Evolutionary conservation across 192 early-diverging fungal species (phyloP), one percentile per base, ranked within the genome.

Genomic region (Chytriomyces hyalinus): DNA sequence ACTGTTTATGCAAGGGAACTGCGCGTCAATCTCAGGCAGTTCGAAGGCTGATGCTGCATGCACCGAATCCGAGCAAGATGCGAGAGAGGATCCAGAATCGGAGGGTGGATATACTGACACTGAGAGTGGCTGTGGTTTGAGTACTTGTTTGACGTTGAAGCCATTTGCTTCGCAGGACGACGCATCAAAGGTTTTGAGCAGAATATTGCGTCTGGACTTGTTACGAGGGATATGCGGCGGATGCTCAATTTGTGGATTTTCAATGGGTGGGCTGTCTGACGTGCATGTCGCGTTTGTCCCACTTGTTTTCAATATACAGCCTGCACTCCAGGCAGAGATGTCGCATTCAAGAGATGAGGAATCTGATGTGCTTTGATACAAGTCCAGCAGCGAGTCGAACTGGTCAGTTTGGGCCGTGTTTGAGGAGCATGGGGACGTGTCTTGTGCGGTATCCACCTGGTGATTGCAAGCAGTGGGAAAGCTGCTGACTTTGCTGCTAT

Each of bases 121-220:
- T 28, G n/a, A 26, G 2, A 28, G 44, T 43, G n/a, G 65, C 36
- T 36, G 36, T 36, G 43, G 17, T 36, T 11, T 15, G 15, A 22
- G 48, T 28, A 67, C 10, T 67, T 7, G 8, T 9, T 46, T 46
- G 65, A 47, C 7, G 45, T n/a, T 46, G 36, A 67, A 47, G 11
- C 65, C 65, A 67, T 67, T 67, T 47, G 65, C 65, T 47, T 67
- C 65, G 13, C 65, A 67, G 17, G 65, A 28, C 6, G 65, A 9
- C 11, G 4, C 17, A 46, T 28, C 26, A 47, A 67, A 36, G 36
- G 36, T 36, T 36, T 36, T 36, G 36, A 36, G 36, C 36, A 36
- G 36, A 36, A 36, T 36, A 36, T 36, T 0, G 1, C 36, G 36
- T 36, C 36, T 36, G 36, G 36, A 36, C 36, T 36, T 36, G 36